These are phyloP conservation scores for Tetragonia tetragonoides DNA, from an alignment of 148 eudicot species.

Conservation along the genomic window DNA sequence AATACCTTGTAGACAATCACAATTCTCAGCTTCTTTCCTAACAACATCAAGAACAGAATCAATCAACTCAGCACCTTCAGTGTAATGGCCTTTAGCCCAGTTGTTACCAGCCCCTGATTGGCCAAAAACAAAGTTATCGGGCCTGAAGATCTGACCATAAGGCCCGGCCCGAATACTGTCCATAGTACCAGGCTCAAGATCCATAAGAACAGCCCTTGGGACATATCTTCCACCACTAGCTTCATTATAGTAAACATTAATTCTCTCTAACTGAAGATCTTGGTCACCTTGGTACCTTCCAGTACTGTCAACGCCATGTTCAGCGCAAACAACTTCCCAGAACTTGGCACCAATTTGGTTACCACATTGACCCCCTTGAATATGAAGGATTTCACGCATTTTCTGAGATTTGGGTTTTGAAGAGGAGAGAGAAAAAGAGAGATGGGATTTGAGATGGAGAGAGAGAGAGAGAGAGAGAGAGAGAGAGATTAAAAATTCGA, in stretches of 20 bases:
- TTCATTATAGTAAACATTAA: constrained; percentile 69
- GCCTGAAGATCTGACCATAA: constrained; percentile 65
- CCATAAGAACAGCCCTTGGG: constrained; percentile 75
- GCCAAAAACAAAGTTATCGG: constrained; percentile 73
- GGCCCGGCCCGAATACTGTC: constrained; percentile 63
- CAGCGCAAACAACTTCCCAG: constrained; percentile 82
- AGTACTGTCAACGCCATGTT: constrained; percentile 62
- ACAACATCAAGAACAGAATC: constrained; percentile 78
- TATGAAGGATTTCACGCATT: constrained; percentile 77
- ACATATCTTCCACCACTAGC: constrained; percentile 63
- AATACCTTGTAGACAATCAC: constrained; percentile 67
- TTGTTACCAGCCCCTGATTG: constrained; percentile 75
- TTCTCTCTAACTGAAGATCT: constrained; percentile 54
- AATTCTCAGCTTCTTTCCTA: constrained; percentile 65
- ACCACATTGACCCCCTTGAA: constrained; percentile 79
- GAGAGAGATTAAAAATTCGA: not conserved
- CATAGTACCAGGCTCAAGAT: constrained; percentile 78
- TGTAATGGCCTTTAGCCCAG: constrained; percentile 81
- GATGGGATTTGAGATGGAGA: not conserved
- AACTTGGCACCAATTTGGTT: constrained; percentile 81
- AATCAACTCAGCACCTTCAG: constrained; percentile 75
- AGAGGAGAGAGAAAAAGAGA: not conserved
- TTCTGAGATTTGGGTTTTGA: not conserved
- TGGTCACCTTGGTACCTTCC: constrained; percentile 60
- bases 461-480: not conserved